Evolutionary conservation across 495 filamentous ascomycete species (phyloP), one percentile per base, ranked within the genome.

Genomic region (Arthonia radiata): DNA sequence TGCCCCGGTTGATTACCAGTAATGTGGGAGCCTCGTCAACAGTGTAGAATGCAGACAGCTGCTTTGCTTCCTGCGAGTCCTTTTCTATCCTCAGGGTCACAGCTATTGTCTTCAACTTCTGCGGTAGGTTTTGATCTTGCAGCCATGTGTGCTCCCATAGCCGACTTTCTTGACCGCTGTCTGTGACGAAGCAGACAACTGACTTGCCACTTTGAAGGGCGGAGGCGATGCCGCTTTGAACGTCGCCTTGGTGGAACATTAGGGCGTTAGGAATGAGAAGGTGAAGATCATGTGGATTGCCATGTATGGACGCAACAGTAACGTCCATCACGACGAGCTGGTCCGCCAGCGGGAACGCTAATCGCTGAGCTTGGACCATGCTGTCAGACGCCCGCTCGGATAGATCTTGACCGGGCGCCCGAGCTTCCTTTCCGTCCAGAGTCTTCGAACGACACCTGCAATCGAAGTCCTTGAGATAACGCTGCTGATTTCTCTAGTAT

Each of bases 121-220:
- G 39, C 17, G n/a, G 33, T 46, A 77, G 72, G 29, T 62, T 53
- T 8, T 59, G 48, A 34, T 70, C 63, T 9, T 45, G 40, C 11
- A 89, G 60, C 39, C 69, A 79, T 11, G 74, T 65, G 21, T 67
- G 40, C 43, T 92, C 76, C 83, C 83, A 94, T 32, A 42, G 43
- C 24, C 46, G 38, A 44, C 74, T 79, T 38, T 71, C 64, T 24
- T 62, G 43, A 11, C 52, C 50, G 23, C 62, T 61, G 43, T 90
- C 79, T 74, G 37, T 11, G 18, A 76, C 59, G 48, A 82, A 77
- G 42, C 74, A 79, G 24, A 60, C 58, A 4, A 82, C 64, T 8
- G 60, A 46, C 36, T 71, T 71, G 15, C 44, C 39, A 40, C 77
- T 51, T 26, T 62, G 59, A 7, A 93, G 49, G 12, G 86, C 79